A percentile compares a stretch with the other conserved stretches of the same genome.
phyloP scores from a whole-genome alignment of 2,329 filamentous ascomycete genomes.

The Penicillium aurantiogriseum region DNA sequence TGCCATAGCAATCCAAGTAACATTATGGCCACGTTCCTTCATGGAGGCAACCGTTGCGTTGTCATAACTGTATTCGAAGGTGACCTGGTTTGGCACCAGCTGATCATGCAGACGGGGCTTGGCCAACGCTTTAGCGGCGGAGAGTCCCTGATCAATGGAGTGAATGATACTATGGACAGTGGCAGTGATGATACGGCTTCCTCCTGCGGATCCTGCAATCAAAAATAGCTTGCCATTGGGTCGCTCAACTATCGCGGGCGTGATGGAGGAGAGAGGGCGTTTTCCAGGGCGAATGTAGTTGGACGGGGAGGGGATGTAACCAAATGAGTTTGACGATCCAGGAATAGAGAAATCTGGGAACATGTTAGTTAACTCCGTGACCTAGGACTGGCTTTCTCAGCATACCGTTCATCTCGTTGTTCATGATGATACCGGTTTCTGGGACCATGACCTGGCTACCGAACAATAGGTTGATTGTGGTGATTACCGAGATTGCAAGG shows the following conservation, averaged over 20 bases:
- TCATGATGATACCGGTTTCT: constrained; percentile 77
- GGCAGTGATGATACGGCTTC: constrained; percentile 77
- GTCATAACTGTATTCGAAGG: constrained; percentile 68
- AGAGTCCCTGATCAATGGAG: constrained; percentile 65
- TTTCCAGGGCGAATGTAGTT: constrained; percentile 83
- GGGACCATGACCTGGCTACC: constrained; percentile 77
- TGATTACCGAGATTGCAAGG: constrained; percentile 76
- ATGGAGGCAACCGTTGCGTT: constrained; percentile 64
- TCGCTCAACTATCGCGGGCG: constrained; percentile 72
- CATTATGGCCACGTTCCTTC: constrained; percentile 64
- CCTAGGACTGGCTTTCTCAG: constrained; percentile 30
- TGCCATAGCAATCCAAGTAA: constrained; percentile 65
- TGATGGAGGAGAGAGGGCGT: constrained; percentile 78
- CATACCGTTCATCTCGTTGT: constrained; percentile 59
- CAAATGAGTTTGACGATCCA: constrained; percentile 73
- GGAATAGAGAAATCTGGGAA: constrained; percentile 83
- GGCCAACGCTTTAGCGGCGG: constrained; percentile 60
- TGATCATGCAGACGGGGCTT: constrained; percentile 77
- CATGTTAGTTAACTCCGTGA: constrained; percentile 27
- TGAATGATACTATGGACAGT: constrained; percentile 73
- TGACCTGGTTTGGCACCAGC: constrained; percentile 67
- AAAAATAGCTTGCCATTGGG: constrained; percentile 65
- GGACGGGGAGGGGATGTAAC: constrained; percentile 72
- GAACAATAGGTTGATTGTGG: constrained; percentile 84
- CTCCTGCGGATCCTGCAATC: constrained; percentile 73